Base-by-base conservation (phyloP, 768 basidiomycete genomes). In the Auricularia auricula-judae region DNA sequence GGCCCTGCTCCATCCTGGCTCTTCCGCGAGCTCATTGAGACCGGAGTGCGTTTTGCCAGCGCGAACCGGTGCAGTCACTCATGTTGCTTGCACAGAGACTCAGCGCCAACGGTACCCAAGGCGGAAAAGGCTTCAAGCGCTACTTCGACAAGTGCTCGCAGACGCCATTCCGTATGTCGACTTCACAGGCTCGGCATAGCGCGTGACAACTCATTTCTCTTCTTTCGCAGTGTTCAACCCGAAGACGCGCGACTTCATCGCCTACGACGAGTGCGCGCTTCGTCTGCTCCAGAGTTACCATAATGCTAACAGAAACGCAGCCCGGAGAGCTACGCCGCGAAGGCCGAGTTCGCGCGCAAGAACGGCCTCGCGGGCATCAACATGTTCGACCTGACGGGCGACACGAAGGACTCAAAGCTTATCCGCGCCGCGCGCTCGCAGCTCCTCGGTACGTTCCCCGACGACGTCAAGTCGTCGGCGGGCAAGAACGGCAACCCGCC, bases 311-410 rank as follows among this genome's bases (percentile, higher is more conserved):
- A 18, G 5, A 42, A 10, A 29, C 10, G 5, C 23, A 59, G 56
- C 34, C 29, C 56, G 29, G 29, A 23, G 34, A 59, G 56, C 34
- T 59, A 29, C 56, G 56, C 23, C 10, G 56, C 29, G 5, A 59
- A 59, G 56, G 56, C 56, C 14, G 23, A 59, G 34, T 59, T 5
- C 8, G 56, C 34, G 3, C 56, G 56, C 56, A 29, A 59, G 56
- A 29, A 59, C 34, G 56, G 56, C 7, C 23, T 59, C 29, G 56
- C 56, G 18, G 56, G 56, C 34, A 59, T 59, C 56, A 59, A 59
- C 34, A 59, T 59, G 56, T 59, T 59, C 56, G 56, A 59, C 56
- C 56, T 59, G 29, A 59, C 56, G 56, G 56, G 56, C 23, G 56
- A 59, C 34, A 59, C 56, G 23, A 59, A 59, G 56, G 56, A 59